phyloP scores from a whole-genome alignment of 768 basidiomycete species.

The Nidularia sp. region DNA sequence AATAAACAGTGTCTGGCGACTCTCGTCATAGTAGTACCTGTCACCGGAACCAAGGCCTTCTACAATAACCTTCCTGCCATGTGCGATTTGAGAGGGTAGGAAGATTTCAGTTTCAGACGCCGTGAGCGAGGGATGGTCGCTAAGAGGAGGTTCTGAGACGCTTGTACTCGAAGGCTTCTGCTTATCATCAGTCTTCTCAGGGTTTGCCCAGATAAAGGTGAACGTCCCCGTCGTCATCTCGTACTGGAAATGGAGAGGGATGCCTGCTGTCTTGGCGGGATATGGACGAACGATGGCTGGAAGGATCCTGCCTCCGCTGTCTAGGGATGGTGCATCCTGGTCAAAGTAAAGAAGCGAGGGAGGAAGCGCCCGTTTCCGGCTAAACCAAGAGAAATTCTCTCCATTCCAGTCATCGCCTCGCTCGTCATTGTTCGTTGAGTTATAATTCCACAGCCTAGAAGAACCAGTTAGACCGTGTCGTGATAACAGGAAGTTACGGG shows the following conservation, averaged over 20 bases:
- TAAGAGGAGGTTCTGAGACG: slow-evolving; percentile 32
- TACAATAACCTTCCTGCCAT: slow-evolving; percentile 54
- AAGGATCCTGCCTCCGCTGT: slow-evolving; percentile 80
- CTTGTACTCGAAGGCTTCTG: slow-evolving; percentile 8
- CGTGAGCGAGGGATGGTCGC: slow-evolving; percentile 31
- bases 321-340: slow-evolving; percentile 66
- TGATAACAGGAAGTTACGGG: slow-evolving; percentile 6
- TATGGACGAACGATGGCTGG: slow-evolving; percentile 85
- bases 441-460: slow-evolving; percentile 89
- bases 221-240: slow-evolving; percentile 73
- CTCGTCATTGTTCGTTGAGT: slow-evolving; percentile 77
- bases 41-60: slow-evolving; percentile 50
- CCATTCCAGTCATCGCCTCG: slow-evolving; percentile 91
- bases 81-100: slow-evolving; percentile 60
- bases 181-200: slow-evolving; percentile 9
- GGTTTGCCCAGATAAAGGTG: slow-evolving; percentile 59
- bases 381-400: slow-evolving; percentile 97
- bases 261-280: slow-evolving; percentile 84
- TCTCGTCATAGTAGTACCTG: slow-evolving; percentile 54
- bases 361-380: slow-evolving; percentile 52
- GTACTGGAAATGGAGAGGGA: slow-evolving; percentile 71
- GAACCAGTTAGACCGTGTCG: too few species aligned
- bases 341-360: slow-evolving; percentile 49
- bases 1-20: slow-evolving; percentile 73
- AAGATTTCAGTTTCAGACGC: slow-evolving; percentile 83